These are phyloP conservation scores for Didymella keratinophila DNA, from an alignment of 2,329 filamentous ascomycete genomes.

Conservation along the genomic window DNA sequence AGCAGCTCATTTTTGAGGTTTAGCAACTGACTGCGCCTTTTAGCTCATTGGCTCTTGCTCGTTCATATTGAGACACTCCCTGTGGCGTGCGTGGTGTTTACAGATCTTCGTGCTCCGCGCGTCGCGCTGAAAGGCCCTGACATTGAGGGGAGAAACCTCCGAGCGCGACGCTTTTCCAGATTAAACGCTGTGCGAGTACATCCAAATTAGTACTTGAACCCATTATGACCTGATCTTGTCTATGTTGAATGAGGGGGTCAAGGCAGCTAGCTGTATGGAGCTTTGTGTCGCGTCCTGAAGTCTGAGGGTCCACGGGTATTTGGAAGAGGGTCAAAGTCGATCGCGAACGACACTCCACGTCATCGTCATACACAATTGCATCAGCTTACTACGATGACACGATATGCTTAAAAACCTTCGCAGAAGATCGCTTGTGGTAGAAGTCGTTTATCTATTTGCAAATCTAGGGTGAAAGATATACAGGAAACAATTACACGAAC, in stretches of 20 bases:
- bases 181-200: neutral
- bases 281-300: neutral
- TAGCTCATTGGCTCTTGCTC: conserved; percentile 5
- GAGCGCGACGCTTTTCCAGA: neutral
- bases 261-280: neutral
- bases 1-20: neutral
- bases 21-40: conserved; percentile 14
- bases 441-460: neutral
- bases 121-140: conserved; percentile 3
- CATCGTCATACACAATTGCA: neutral
- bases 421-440: neutral
- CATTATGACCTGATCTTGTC: neutral
- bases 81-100: neutral
- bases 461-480: neutral
- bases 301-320: neutral
- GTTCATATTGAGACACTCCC: neutral
- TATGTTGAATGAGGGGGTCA: neutral
- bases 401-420: neutral
- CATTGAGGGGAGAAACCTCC: neutral
- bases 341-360: neutral
- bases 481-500: neutral
- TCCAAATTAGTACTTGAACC: neutral
- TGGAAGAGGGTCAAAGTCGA: neutral
- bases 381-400: neutral
- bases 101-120: conserved; percentile 8